A percentile compares a stretch with the other conserved stretches of the same genome.
Conservation (phyloP, 805 yeast species). For the Nakazawaea molendinolei region DNA sequence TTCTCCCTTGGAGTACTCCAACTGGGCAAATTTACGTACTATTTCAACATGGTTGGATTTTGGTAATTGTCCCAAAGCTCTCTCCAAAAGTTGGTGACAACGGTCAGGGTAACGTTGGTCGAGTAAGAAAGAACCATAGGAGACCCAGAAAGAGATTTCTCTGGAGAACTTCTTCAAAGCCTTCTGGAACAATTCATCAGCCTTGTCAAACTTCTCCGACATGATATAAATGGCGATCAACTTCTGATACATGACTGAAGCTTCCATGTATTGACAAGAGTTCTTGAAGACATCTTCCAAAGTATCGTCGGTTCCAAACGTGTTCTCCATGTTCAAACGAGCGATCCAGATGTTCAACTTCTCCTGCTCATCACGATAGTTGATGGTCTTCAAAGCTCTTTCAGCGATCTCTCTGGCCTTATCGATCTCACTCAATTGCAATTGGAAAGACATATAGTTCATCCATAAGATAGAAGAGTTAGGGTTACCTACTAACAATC, state of each 20-base stretch:
- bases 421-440: slow-evolving; percentile 89
- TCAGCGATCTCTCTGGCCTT: slow-evolving; percentile 91
- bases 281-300: slow-evolving; percentile 75
- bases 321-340: slow-evolving; percentile 83
- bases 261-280: slow-evolving; percentile 88
- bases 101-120: slow-evolving; percentile 49
- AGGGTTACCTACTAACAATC: slow-evolving; percentile 86
- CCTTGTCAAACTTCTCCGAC: slow-evolving; percentile 66
- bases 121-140: slow-evolving; percentile 71
- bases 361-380: slow-evolving; percentile 87
- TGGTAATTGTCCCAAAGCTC: slow-evolving; percentile 64
- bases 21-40: slow-evolving; percentile 81
- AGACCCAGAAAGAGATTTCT: slow-evolving; percentile 68
- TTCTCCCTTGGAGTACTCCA: slow-evolving; percentile 84
- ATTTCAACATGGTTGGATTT: slow-evolving; percentile 71
- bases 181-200: slow-evolving; percentile 57
- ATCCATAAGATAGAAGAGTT: slow-evolving; percentile 94
- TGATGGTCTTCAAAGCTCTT: slow-evolving; percentile 86
- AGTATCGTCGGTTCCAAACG: slow-evolving; percentile 83
- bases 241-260: slow-evolving; percentile 73
- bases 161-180: slow-evolving; percentile 81
- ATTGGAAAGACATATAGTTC: slow-evolving; percentile 97
- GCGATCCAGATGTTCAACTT: slow-evolving; percentile 96
- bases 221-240: slow-evolving; percentile 67
- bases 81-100: slow-evolving; percentile 69